Percentiles rank a stretch among this genome's conserved stretches.
Conservation (phyloP, 108 stramenopile genomes). For the Nitzschia sp. region DNA sequence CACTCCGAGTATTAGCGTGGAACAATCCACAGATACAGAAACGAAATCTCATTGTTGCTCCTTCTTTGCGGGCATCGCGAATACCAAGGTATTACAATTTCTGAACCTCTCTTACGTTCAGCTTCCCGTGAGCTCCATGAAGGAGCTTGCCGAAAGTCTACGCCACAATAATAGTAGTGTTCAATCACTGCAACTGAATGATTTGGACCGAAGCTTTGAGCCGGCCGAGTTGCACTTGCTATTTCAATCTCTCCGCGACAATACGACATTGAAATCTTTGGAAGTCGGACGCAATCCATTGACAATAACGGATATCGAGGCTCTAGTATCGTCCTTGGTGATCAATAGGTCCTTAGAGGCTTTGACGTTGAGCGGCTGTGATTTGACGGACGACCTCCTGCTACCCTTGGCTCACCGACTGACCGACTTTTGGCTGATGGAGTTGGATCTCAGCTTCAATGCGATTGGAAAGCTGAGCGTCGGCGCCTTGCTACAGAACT, state of each 20-base stretch:
- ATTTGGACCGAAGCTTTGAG: neutral
- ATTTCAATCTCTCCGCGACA: neutral
- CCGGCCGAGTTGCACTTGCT: neutral
- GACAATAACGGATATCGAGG: neutral
- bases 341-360: neutral
- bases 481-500: neutral
- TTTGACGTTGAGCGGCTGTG: conserved; percentile 8
- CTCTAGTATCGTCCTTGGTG: conserved; percentile 1
- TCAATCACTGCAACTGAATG: neutral
- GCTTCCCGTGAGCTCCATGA: neutral
- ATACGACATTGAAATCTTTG: neutral
- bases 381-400: conserved; percentile 7
- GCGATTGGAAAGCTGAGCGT: conserved; percentile 1
- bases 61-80: neutral
- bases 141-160: neutral
- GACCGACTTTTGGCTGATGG: neutral
- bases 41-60: neutral
- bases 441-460: conserved; percentile 10
- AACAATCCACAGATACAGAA: neutral
- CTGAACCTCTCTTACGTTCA: neutral
- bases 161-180: conserved; percentile 1
- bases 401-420: neutral
- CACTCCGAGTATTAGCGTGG: no score
- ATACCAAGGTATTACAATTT: neutral
- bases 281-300: conserved; percentile 7